These are phyloP conservation scores for Talaromyces sp. DNA, from an alignment of 2,329 filamentous ascomycete species.

Conservation along the genomic window DNA sequence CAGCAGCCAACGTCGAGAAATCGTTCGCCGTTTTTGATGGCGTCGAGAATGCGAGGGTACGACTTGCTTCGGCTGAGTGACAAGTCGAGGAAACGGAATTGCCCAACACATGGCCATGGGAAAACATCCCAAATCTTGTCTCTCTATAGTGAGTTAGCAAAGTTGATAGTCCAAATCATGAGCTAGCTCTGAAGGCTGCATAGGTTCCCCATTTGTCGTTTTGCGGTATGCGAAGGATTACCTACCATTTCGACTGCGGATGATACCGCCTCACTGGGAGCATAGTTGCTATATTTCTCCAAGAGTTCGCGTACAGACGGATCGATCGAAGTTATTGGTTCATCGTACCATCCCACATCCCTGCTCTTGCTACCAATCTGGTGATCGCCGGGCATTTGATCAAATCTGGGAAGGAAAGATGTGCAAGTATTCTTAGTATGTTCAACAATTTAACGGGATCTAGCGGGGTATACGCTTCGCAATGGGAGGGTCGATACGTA, in stretches of 20 bases:
- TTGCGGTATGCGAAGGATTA: background rate
- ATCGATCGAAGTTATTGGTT: background rate
- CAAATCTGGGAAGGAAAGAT: background rate
- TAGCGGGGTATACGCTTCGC: background rate
- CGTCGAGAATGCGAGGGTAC: conserved; percentile 19
- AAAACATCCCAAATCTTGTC: conserved; percentile 21
- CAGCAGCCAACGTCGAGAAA: conserved; percentile 21
- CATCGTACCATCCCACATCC: conserved; percentile 3
- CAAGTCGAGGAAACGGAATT: conserved; percentile 16
- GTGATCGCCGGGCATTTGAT: background rate
- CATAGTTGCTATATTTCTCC: conserved; percentile 7
- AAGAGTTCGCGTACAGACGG: conserved; percentile 1
- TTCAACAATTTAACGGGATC: background rate
- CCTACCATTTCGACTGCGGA: conserved; percentile 4
- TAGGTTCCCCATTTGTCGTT: background rate
- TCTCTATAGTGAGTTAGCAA: background rate
- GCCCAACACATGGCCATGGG: conserved; percentile 16
- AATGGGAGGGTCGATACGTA: background rate
- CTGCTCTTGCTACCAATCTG: background rate
- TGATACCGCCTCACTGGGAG: background rate
- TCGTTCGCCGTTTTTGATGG: conserved; percentile 17
- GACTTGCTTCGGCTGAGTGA: conserved; percentile 9
- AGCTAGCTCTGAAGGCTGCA: background rate
- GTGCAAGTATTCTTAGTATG: background rate
- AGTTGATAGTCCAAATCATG: background rate